Evolutionary conservation across 148 eudicot species (phyloP).

Genomic region (Arbutus unedo): DNA sequence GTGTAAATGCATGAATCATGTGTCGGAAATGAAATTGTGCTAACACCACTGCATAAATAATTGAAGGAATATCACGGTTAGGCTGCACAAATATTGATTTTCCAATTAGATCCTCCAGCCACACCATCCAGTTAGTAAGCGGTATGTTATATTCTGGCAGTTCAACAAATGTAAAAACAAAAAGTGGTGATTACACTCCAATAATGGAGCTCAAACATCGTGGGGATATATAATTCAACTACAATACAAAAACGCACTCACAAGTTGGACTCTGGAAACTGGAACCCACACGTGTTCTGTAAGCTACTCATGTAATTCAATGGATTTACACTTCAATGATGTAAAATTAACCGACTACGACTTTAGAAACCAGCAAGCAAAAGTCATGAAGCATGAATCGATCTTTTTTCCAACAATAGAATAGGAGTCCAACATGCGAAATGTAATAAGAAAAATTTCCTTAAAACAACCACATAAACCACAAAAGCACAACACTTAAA

Average conservation of each 20-base stretch:
- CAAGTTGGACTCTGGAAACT: not conserved
- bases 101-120: not conserved
- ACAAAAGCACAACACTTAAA: not conserved
- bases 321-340: not conserved
- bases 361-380: not conserved
- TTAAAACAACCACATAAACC: not conserved
- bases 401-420: not conserved
- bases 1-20: conserved; percentile 59
- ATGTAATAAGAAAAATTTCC: not conserved
- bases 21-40: conserved; percentile 55
- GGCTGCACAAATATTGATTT: not conserved
- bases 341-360: not conserved
- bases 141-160: not conserved
- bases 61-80: not conserved
- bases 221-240: not conserved
- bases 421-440: not conserved
- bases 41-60: conserved; percentile 68
- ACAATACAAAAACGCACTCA: not conserved
- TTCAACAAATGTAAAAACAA: not conserved
- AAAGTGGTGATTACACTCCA: not conserved
- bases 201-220: not conserved
- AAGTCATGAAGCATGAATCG: not conserved
- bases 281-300: not conserved
- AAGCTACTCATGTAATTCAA: too few relatives aligned
- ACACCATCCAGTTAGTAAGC: not conserved